Conservation (phyloP, 129 eudicot species). For the Oenanthe sinensis region DNA sequence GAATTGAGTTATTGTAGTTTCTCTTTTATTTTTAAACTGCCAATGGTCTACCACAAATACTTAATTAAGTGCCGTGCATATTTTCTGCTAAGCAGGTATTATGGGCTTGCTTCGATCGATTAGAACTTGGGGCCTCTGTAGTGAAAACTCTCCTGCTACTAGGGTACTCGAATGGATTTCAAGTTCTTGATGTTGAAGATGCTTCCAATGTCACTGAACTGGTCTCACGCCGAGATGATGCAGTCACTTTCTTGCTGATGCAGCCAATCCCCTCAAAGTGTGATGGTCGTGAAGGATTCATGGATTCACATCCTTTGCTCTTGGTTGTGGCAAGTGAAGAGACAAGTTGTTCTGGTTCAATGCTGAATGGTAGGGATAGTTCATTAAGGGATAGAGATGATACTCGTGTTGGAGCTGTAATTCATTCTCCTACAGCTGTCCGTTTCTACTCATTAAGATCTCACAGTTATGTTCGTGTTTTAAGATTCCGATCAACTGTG, state of each 20-base stretch:
- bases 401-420: constrained; percentile 32
- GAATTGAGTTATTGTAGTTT: neutral
- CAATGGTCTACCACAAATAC: neutral
- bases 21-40: neutral
- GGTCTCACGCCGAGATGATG: constrained; percentile 88
- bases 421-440: constrained; percentile 62
- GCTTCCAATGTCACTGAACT: constrained; percentile 70
- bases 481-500: constrained; percentile 84
- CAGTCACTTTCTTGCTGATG: constrained; percentile 82
- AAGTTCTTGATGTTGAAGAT: constrained; percentile 93
- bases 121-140: constrained; percentile 50
- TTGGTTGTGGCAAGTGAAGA: constrained; percentile 92
- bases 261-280: constrained; percentile 64
- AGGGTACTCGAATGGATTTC: constrained; percentile 91
- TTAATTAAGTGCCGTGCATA: neutral
- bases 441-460: constrained; percentile 82
- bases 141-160: constrained; percentile 68
- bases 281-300: constrained; percentile 50
- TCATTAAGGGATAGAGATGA: constrained; percentile 42
- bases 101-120: constrained; percentile 88
- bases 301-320: constrained; percentile 69
- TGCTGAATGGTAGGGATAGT: constrained; percentile 51
- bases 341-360: constrained; percentile 30
- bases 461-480: constrained; percentile 71
- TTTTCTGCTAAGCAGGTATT: constrained; percentile 49